Conservation (phyloP, 2,329 filamentous ascomycete species). For the Polychaeton citri region DNA sequence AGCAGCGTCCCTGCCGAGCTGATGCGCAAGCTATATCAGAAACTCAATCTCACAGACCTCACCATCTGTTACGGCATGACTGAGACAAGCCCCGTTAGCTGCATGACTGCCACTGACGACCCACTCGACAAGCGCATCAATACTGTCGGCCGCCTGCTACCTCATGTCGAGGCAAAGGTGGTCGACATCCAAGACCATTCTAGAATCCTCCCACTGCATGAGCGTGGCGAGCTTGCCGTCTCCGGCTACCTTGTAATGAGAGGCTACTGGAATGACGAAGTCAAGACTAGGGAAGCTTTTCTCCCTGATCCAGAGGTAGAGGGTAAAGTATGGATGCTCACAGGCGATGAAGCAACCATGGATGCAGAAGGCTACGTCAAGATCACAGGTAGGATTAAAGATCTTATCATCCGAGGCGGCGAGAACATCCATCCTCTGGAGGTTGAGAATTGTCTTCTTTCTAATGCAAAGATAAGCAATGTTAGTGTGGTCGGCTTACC, state of each 20-base stretch:
- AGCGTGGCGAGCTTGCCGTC: slow-evolving; percentile 69
- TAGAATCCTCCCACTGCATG: slow-evolving; percentile 47
- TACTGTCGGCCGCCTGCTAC: slow-evolving; percentile 68
- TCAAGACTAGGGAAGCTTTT: slow-evolving; percentile 55
- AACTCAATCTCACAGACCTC: slow-evolving; percentile 64
- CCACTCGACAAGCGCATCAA: slow-evolving; percentile 58
- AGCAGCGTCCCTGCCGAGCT: slow-evolving; percentile 70
- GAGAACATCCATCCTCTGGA: slow-evolving; percentile 95
- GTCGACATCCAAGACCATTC: slow-evolving; percentile 54
- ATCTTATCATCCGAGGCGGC: slow-evolving; percentile 85
- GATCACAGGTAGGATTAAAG: slow-evolving; percentile 88
- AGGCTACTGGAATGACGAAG: slow-evolving; percentile 71
- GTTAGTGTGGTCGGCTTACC: slow-evolving; percentile 74
- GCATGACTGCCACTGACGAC: slow-evolving; percentile 72
- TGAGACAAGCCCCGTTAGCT: slow-evolving; percentile 61
- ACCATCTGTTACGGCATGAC: slow-evolving; percentile 98
- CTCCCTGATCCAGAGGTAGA: slow-evolving; percentile 42
- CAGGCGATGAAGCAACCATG: slow-evolving; percentile 82
- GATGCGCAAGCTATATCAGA: slow-evolving; percentile 61
- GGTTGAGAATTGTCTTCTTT: slow-evolving; percentile 75
- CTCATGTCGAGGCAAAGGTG: slow-evolving; percentile 67
- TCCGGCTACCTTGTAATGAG: slow-evolving; percentile 82
- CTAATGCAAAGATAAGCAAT: slow-evolving; percentile 56
- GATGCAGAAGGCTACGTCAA: slow-evolving; percentile 69
- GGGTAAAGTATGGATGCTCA: slow-evolving; percentile 69